Evolutionary conservation across 768 basidiomycete species (phyloP).

Genomic region (Suillus fuscotomentosus): DNA sequence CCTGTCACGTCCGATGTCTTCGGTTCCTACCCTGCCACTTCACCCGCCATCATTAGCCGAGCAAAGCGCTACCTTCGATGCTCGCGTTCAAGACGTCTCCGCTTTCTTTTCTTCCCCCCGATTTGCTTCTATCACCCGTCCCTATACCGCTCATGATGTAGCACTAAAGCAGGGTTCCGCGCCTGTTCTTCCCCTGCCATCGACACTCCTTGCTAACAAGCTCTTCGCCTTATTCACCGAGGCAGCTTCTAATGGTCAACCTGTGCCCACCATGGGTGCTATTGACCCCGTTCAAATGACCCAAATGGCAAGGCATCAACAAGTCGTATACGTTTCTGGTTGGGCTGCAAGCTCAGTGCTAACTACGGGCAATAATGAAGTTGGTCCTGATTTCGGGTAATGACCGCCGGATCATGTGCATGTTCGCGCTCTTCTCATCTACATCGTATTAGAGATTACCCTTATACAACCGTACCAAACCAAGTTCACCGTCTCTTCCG

Average conservation of each 20-base stretch:
- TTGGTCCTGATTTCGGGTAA: constrained; percentile 88
- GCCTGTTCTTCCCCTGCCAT: constrained; percentile 73
- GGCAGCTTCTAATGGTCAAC: constrained; percentile 59
- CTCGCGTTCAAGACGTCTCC: constrained; percentile 60
- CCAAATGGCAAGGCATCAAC: constrained; percentile 85
- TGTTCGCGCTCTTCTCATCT: background rate
- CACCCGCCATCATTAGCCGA: constrained; percentile 55
- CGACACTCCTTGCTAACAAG: constrained; percentile 82
- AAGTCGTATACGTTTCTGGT: constrained; percentile 89
- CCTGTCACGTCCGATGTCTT: constrained; percentile 40
- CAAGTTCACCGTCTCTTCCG: constrained; percentile 91
- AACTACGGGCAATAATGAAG: constrained; percentile 88
- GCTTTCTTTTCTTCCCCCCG: constrained; percentile 77
- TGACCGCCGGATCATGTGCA: background rate
- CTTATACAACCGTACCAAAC: constrained; percentile 95
- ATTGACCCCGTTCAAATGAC: constrained; percentile 95
- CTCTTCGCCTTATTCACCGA: constrained; percentile 67
- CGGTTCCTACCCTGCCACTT: constrained; percentile 46
- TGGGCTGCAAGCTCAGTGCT: constrained; percentile 88
- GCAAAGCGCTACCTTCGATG: constrained; percentile 58
- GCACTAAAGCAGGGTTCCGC: constrained; percentile 89
- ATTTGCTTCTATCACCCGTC: constrained; percentile 69
- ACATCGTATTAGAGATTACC: constrained; percentile 68
- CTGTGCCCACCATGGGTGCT: constrained; percentile 90
- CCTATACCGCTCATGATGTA: constrained; percentile 78